Base-by-base conservation (phyloP, 768 basidiomycete species). In the Mycena maculata region DNA sequence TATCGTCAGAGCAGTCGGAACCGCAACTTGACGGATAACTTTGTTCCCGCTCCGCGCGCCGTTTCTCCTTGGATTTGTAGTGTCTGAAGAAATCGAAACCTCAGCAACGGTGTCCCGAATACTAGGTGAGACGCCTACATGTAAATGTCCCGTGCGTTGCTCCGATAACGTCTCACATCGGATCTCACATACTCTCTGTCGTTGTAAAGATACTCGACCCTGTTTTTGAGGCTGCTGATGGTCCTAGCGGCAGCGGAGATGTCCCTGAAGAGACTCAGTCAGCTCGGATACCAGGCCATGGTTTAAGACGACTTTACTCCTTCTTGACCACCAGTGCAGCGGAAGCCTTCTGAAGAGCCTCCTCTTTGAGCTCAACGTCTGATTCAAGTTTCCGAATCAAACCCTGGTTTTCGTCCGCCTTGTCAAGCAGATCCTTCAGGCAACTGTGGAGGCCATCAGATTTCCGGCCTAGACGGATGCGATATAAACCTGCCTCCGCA, bases 351-450 rank as follows among this genome's bases (percentile, higher is more conserved):
- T 44, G 28, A 27, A 28, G 33, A 23, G 67, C 52, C 49, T 45
- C 8, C 23, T 44, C 56, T 39, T 65, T 65, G 42, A 47, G 33
- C 28, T 60, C 52, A 13, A 53, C 15, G 25, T 60, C 54, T 23
- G 58, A 11, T 38, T 56, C 60, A 22, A 69, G 45, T 45, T 55
- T 54, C 3, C 45, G 58, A 20, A 60, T 57, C 23, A 55, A 44
- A 18, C 56, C 53, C 27, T 52, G 63, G 44, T 61, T 59, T 7
- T 20, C 45, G 12, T 47, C 52, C 23, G 44, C 61, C 56, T 52
- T 59, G 30, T 45, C 55, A 16, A 65, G 33, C 52, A 65, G 25
- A 28, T 50, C 36, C 39, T 69, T 54, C 5, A 65, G 63, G 36
- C 63, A 69, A 18, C 63, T 69, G 45, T 27, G 25, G 15, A 42